A percentile compares a stretch with the other conserved stretches of the same genome.
Evolutionary conservation across 1,284 basidiomycete genomes (phyloP).

Genomic region (Cutaneotrichosporon mucoides): DNA sequence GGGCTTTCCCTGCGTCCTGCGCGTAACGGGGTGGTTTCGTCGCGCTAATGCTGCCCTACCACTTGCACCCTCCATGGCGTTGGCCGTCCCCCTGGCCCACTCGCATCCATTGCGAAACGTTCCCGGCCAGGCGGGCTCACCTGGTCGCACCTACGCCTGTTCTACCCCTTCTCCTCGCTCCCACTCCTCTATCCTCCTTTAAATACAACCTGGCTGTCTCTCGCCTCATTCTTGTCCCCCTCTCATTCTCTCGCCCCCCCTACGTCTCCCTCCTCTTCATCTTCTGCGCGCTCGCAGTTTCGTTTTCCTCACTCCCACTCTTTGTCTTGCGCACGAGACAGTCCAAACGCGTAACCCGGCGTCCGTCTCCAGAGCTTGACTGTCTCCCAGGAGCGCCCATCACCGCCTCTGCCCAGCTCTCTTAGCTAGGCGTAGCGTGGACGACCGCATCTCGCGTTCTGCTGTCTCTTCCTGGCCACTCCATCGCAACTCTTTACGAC

Average conservation of each 20-base stretch:
- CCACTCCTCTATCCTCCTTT: constrained; percentile 9
- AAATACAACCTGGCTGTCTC: constrained; percentile 8
- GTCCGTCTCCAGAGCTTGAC: not conserved
- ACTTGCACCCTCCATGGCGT: constrained; percentile 9
- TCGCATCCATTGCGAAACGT: constrained; percentile 20
- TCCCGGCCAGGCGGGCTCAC: constrained; percentile 14
- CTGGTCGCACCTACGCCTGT: not conserved
- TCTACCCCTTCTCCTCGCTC: constrained; percentile 3
- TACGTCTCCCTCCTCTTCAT: constrained; percentile 5
- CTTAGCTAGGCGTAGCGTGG: not conserved
- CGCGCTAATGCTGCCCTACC: constrained; percentile 17
- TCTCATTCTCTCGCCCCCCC: not conserved
- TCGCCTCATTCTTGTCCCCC: constrained; percentile 1
- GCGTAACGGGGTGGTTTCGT: constrained; percentile 16
- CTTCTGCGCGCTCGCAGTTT: too few species aligned
- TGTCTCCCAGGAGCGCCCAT: not conserved
- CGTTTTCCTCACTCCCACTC: too few species aligned
- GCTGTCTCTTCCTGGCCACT: not conserved
- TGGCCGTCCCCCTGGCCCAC: constrained; percentile 10
- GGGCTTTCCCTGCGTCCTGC: constrained; percentile 1
- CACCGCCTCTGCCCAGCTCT: constrained; percentile 5
- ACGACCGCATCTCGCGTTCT: not conserved
- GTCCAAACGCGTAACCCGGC: not conserved
- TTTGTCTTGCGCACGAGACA: not conserved
- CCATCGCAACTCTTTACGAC: not conserved